Percentiles rank a stretch among this genome's conserved stretches.
Conservation (phyloP, 345 rosid species). For the Citrus reticulata region DNA sequence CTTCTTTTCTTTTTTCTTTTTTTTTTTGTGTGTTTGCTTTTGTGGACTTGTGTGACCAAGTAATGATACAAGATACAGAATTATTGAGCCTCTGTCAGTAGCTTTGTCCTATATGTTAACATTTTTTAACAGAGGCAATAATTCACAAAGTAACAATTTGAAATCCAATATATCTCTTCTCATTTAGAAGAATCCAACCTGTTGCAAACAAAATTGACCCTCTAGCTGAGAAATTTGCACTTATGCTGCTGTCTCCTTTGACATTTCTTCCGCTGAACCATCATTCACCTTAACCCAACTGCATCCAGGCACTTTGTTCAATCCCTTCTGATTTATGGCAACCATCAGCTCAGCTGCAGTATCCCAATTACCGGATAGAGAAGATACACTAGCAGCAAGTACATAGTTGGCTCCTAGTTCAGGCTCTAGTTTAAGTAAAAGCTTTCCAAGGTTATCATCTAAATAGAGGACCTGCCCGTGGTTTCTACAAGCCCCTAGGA, state of each 20-base stretch:
- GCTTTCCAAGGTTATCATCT: slow-evolving; percentile 8
- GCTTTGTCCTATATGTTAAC: slow-evolving; percentile 10
- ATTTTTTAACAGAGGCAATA: slow-evolving; percentile 4
- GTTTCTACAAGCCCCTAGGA: slow-evolving; percentile 24
- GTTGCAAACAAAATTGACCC: background rate
- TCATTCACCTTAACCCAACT: background rate
- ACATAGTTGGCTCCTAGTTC: slow-evolving; percentile 25
- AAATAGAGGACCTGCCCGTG: slow-evolving; percentile 12
- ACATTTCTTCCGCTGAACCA: background rate
- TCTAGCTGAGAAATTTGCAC: background rate
- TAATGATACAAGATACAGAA: background rate
- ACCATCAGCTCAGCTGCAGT: slow-evolving; percentile 22
- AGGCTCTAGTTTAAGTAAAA: slow-evolving; percentile 23
- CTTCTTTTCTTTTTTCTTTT: background rate
- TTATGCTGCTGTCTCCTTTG: background rate
- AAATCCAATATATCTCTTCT: background rate
- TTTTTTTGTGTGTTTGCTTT: background rate
- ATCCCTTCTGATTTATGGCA: slow-evolving; percentile 16
- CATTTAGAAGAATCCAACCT: background rate
- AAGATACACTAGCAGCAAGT: slow-evolving; percentile 20
- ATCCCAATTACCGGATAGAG: slow-evolving; percentile 26
- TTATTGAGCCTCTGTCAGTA: slow-evolving; percentile 10
- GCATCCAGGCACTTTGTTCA: slow-evolving; percentile 9
- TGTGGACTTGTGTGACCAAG: background rate
- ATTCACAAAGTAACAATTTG: background rate